phyloP scores from a whole-genome alignment of 306 rosid species.

The Malus domestica region DNA sequence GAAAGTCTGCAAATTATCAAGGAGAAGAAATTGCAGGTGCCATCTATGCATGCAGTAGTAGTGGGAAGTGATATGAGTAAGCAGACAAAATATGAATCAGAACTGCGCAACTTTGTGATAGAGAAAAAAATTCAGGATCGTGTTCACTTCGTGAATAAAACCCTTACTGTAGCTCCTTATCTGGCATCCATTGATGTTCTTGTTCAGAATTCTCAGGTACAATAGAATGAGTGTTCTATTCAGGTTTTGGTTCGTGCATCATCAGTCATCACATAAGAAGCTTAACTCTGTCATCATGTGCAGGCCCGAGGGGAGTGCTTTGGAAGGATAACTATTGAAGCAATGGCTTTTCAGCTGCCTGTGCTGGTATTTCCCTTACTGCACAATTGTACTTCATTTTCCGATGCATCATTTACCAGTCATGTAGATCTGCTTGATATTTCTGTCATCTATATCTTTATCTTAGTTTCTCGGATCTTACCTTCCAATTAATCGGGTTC shows the following conservation, averaged over 20 bases:
- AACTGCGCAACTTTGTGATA: slow-evolving; percentile 58
- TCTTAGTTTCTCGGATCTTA: neutral
- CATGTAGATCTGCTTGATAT: neutral
- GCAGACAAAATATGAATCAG: slow-evolving; percentile 71
- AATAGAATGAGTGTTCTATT: no score
- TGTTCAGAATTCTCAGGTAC: slow-evolving; percentile 97
- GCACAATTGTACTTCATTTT: neutral
- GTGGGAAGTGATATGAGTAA: slow-evolving; percentile 90
- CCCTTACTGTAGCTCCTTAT: slow-evolving; percentile 88
- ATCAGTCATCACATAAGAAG: neutral
- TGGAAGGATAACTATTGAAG: slow-evolving; percentile 85
- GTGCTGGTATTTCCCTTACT: slow-evolving; percentile 50
- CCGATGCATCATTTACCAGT: neutral
- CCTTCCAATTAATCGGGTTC: neutral
- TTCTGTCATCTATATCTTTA: neutral
- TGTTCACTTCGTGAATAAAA: slow-evolving; percentile 89
- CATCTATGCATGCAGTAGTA: slow-evolving; percentile 74
- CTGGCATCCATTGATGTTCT: slow-evolving; percentile 86
- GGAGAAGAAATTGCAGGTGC: slow-evolving; percentile 72
- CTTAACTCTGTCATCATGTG: slow-evolving; percentile 8
- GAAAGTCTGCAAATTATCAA: slow-evolving; percentile 57
- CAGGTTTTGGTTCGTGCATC: neutral
- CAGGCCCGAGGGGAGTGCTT: slow-evolving; percentile 80
- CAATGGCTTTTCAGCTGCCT: slow-evolving; percentile 83
- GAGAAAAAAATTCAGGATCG: slow-evolving; percentile 70